A percentile compares a stretch with the other conserved stretches of the same genome.
Evolutionary conservation across 768 basidiomycete genomes (phyloP).

Genomic region (Rhodosporidiobolus sp.): DNA sequence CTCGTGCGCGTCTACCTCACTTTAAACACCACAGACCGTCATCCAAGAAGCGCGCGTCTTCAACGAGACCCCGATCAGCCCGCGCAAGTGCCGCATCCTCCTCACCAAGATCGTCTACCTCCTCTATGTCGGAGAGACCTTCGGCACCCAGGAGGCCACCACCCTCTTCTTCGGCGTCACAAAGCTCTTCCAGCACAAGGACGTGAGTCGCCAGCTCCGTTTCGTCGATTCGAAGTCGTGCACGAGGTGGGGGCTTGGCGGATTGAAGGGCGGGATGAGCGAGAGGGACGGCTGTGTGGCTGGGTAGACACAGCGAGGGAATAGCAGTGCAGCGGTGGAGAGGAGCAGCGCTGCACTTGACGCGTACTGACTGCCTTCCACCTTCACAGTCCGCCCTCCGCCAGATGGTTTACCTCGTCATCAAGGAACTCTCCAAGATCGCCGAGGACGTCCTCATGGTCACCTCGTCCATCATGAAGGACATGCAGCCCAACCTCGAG

Average conservation of each 20-base stretch:
- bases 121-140: constrained; percentile 91
- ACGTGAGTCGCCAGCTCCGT: constrained; percentile 61
- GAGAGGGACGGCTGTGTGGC: not conserved
- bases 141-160: constrained; percentile 92
- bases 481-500: constrained; percentile 98
- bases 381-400: constrained; percentile 75
- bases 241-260: too few species aligned
- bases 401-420: constrained; percentile 96
- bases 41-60: constrained; percentile 98
- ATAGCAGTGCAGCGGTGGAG: too few species aligned
- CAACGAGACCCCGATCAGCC: constrained; percentile 98
- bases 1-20: not conserved
- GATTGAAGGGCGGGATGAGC: too few species aligned
- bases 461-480: constrained; percentile 99
- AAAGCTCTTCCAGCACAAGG: constrained; percentile 98
- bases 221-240: too few species aligned
- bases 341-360: not conserved
- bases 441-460: constrained; percentile 99
- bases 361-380: not conserved
- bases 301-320: too few species aligned
- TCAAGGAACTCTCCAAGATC: constrained; percentile 92
- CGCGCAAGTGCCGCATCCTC: constrained; percentile 91
- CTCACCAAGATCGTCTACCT: constrained; percentile 95
- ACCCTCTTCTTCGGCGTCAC: constrained; percentile 98
- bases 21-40: constrained; percentile 58